Evolutionary conservation across 495 filamentous ascomycete genomes (phyloP).

Genomic region (Choiromyces venosus): DNA sequence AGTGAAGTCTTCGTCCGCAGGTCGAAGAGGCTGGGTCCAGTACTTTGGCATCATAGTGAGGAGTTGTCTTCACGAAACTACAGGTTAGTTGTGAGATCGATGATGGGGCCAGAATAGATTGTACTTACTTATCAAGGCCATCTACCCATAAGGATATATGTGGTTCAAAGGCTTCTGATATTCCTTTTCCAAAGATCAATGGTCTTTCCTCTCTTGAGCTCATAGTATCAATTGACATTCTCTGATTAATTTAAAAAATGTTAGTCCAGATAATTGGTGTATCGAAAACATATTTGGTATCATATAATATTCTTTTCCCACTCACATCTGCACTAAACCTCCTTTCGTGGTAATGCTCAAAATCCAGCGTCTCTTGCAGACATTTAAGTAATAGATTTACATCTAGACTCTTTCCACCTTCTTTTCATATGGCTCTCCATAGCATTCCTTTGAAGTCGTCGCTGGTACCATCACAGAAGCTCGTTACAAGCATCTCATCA

Average conservation of each 20-base stretch:
- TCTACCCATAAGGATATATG: constrained; percentile 97
- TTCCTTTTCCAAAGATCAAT: constrained; percentile 78
- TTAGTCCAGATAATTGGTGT: constrained; percentile 10
- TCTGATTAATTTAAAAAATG: constrained; percentile 46
- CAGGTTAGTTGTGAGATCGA: constrained; percentile 15
- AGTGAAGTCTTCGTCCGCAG: constrained; percentile 88
- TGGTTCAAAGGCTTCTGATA: constrained; percentile 95
- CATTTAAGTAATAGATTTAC: constrained; percentile 88
- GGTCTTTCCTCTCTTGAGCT: constrained; percentile 71
- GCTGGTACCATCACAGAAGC: constrained; percentile 88
- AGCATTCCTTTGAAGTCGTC: constrained; percentile 94
- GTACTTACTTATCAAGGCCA: constrained; percentile 69
- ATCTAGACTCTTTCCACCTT: constrained; percentile 76
- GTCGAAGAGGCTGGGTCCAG: constrained; percentile 71
- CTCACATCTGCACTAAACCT: constrained; percentile 66
- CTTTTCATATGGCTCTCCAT: constrained; percentile 70
- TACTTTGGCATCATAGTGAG: constrained; percentile 83
- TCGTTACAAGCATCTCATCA: constrained; percentile 81
- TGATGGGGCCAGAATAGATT: not conserved
- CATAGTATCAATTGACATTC: constrained; percentile 88
- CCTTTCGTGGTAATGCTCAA: constrained; percentile 84
- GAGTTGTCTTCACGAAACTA: constrained; percentile 52
- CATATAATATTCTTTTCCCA: constrained; percentile 19
- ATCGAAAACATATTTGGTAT: not conserved
- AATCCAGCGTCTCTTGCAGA: constrained; percentile 93